phyloP scores from a whole-genome alignment of 129 eudicot species.

The Helianthus tuberosus region DNA sequence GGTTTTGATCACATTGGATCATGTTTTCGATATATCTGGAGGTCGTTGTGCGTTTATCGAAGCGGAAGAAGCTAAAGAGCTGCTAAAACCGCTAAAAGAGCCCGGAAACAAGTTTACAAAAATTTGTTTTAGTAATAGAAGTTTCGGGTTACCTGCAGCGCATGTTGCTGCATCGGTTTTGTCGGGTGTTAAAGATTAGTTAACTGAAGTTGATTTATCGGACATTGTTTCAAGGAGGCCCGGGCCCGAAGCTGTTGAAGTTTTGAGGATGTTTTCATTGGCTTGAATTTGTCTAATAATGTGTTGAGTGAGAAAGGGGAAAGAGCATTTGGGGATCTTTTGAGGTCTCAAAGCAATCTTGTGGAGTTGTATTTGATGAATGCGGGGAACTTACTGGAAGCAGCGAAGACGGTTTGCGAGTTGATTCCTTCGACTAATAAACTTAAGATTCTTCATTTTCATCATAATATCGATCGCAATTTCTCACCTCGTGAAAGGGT shows the following conservation, averaged over 20 bases:
- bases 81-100: slow-evolving; percentile 62
- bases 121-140: slow-evolving; percentile 84
- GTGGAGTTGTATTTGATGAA: too few species aligned
- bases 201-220: slow-evolving; percentile 74
- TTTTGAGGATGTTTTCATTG: slow-evolving; percentile 67
- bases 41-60: slow-evolving; percentile 80
- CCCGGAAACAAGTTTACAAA: slow-evolving; percentile 59
- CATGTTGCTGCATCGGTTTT: slow-evolving; percentile 67
- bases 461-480: too few species aligned
- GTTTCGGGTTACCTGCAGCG: slow-evolving; percentile 86
- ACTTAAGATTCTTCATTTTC: slow-evolving; percentile 18
- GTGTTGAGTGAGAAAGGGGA: slow-evolving; percentile 52
- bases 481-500: too few species aligned
- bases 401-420: slow-evolving; percentile 38
- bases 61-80: slow-evolving; percentile 67
- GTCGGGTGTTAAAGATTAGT: slow-evolving; percentile 53
- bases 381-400: slow-evolving; percentile 78
- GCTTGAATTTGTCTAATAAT: too few species aligned
- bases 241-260: slow-evolving; percentile 76
- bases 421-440: slow-evolving; percentile 10
- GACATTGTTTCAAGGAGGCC: slow-evolving; percentile 85
- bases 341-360: slow-evolving; percentile 57
- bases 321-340: slow-evolving; percentile 45
- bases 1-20: slow-evolving; percentile 42
- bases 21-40: slow-evolving; percentile 70